phyloP scores from a whole-genome alignment of 2,329 filamentous ascomycete species.

The Aspergillus fischeri region DNA sequence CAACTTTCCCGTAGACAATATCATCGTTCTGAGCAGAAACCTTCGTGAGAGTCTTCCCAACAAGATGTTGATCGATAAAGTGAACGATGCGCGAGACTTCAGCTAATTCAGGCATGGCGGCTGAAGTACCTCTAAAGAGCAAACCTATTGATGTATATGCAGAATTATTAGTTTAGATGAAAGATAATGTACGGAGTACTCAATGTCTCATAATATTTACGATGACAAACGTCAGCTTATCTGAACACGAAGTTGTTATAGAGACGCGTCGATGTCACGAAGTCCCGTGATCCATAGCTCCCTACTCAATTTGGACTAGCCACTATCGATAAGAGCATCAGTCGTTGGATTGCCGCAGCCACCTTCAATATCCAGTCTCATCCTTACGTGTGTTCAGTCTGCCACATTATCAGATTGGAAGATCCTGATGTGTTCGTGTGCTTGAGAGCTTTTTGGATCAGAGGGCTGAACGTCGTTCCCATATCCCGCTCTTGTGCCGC shows the following conservation, averaged over 20 bases:
- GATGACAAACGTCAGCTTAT: background rate
- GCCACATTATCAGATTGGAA: background rate
- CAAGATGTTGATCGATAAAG: constrained; percentile 75
- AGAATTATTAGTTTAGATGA: background rate
- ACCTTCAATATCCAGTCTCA: background rate
- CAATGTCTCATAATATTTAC: background rate
- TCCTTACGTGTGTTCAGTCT: background rate
- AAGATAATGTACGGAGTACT: background rate
- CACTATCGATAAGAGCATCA: background rate
- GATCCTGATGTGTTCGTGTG: background rate
- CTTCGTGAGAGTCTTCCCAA: constrained; percentile 71
- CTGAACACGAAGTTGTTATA: background rate
- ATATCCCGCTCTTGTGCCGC: background rate
- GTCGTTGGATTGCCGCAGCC: background rate
- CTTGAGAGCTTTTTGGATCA: background rate
- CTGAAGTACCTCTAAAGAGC: background rate
- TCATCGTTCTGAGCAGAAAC: constrained; percentile 72
- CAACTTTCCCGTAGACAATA: constrained; percentile 87
- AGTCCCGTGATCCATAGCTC: constrained; percentile 21
- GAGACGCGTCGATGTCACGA: constrained; percentile 22
- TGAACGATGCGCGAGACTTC: constrained; percentile 81
- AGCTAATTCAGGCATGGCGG: constrained; percentile 46
- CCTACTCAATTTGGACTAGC: background rate
- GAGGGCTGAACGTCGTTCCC: background rate
- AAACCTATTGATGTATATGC: background rate